Evolutionary conservation across 176 grass and related monocot genomes (phyloP).

Genomic region (Lolium rigidum): DNA sequence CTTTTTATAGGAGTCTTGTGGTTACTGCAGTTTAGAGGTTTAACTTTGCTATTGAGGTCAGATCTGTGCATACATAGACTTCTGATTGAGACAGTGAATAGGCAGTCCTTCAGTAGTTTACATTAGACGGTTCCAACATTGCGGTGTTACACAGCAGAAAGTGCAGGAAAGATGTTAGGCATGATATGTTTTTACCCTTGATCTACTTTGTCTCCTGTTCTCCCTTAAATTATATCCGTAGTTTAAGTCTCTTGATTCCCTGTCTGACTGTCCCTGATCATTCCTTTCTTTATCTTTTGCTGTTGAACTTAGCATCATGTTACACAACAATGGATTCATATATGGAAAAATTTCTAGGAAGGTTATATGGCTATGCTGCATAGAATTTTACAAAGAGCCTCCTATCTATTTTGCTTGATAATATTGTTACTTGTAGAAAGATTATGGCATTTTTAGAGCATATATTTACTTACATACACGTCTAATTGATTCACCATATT

Average conservation of each 20-base stretch:
- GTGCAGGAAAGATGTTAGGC: not conserved
- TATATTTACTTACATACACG: not conserved
- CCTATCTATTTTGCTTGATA: not conserved
- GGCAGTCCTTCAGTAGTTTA: not conserved
- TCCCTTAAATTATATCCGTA: not conserved
- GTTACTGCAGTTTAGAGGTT: not conserved
- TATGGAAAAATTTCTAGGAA: not conserved
- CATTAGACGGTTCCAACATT: not conserved
- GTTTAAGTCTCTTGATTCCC: not conserved
- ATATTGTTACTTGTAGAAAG: not conserved
- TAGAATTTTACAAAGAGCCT: not conserved
- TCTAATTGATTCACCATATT: not conserved
- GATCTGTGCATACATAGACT: not conserved
- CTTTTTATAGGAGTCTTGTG: not conserved
- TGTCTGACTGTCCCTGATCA: not conserved
- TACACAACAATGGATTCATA: no score
- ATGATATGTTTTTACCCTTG: not conserved
- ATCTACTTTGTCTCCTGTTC: not conserved
- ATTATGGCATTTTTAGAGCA: not conserved
- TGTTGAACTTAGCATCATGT: not conserved
- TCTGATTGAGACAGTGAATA: not conserved
- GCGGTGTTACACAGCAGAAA: conserved; percentile 17
- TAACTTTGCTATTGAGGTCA: conserved; percentile 6
- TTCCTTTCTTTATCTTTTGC: conserved; percentile 1
- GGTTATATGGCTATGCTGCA: conserved; percentile 14